Evolutionary conservation across 805 yeast species (phyloP), one percentile per base, ranked within the genome.

Genomic region (Wickerhamomyces silvicola): DNA sequence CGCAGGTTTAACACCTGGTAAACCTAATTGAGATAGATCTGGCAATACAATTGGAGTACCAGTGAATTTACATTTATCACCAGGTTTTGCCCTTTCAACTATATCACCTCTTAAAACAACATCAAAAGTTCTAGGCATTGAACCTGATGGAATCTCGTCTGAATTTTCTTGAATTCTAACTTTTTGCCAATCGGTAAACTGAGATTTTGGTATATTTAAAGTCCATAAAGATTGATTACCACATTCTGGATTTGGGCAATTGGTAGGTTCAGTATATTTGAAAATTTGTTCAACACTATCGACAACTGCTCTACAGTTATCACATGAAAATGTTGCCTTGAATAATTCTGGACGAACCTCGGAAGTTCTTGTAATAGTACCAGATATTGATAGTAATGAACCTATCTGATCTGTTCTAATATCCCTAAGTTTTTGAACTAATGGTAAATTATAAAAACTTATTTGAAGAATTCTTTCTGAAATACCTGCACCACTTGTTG

Each of bases 71-170:
- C 96, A 84, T 55, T 85, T 82, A 59, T 90, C 97, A 44, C 98
- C 98, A 2, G 98, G 97, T 58, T 90, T 92, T 3, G 97, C 97
- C 43, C 87, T 70, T 54, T 90, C 98, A 7, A 92, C 97, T 33
- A 86, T 70, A 45, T 90, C 97, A 31, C 97, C 97, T 48, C 98
- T 70, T 37, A 90, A 61, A 31, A 90, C 82, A 16, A 90, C 90
- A 56, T 90, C 98, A 49, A 90, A 59, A 2, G 96, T 90, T 56
- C 98, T 75, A 17, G 98, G 98, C 98, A 90, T 90, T 4, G 97
- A 87, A 18, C 98, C 98, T 0, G 96, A 86, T 18, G 98, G 98
- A 36, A 90, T 90, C 59, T 90, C 97, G 46, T 70, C 82, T n/a
- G 97, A 79, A 51, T 90, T 92, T 53, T 90, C 98, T 56, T 90